Base-by-base conservation (phyloP, 768 basidiomycete species). In the Candolleomyces eurysporus region DNA sequence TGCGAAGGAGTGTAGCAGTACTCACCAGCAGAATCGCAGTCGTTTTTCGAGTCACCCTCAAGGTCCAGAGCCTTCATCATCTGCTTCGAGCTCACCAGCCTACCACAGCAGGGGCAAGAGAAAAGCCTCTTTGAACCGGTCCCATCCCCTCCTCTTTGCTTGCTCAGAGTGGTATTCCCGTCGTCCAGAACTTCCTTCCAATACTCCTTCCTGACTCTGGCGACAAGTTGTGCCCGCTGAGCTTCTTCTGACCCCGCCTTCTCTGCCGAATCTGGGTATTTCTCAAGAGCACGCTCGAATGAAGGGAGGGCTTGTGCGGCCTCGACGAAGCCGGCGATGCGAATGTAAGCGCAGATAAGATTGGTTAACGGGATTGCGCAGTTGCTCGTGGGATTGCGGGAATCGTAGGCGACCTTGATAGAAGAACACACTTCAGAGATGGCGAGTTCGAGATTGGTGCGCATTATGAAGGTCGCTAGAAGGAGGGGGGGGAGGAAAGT, bases 361-460 rank as follows among this genome's bases (percentile, higher is more conserved):
- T 56, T 56, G 36, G 39, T 19, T 8, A 56, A 39, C 3, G 54
- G 40, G 14, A 56, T 21, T 21, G 40, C 14, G n/a, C 17, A 21
- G 16, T 6, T 14, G 19, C 17, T 21, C 16, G 45, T 21, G 6
- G 45, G 16, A 21, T 17, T 17, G 45, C 45, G 17, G 45, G 45
- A 17, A 8, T 46, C 16, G 5, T 9, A 17, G 16, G 17, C 10
- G 19, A 17, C 7, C 17, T 17, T 21, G 16, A 21, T 19, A 13
- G 52, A 53, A 4, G 54, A 56, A 26, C 13, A 36, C 39, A 56
- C 54, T 39, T 56, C 39, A 10, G 40, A 56, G 40, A 56, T 56
- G 40, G 54, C 54, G 52, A 56, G 54, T 36, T 56, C 32, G 54
- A 56, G 54, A 36, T 56, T 56, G 39, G 36, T 56, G 40, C 54